Conservation (phyloP, 768 basidiomycete genomes). For the Rickenella mellea region DNA sequence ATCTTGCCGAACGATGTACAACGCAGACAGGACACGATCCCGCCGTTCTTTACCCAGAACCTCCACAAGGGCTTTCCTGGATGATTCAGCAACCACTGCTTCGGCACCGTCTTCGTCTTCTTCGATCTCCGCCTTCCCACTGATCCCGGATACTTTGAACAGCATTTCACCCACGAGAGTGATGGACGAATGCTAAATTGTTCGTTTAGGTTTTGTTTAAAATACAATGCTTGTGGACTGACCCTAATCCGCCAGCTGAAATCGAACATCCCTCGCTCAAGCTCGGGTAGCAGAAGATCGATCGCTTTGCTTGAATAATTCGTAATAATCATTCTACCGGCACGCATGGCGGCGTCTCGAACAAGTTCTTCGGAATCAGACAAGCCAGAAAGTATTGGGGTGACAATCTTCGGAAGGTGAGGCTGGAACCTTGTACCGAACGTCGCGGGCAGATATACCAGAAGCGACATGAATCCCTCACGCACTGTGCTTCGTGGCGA, state of each 20-base stretch:
- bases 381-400: constrained; percentile 85
- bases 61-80: constrained; percentile 78
- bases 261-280: constrained; percentile 94
- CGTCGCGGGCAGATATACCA: constrained; percentile 91
- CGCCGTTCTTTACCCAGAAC: constrained; percentile 82
- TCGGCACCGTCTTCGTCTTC: constrained; percentile 67
- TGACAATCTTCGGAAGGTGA: constrained; percentile 88
- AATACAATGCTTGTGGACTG: constrained; percentile 16
- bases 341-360: constrained; percentile 94
- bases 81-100: constrained; percentile 60
- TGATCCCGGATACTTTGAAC: constrained; percentile 95
- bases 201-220: constrained; percentile 7
- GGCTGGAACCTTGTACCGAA: constrained; percentile 96
- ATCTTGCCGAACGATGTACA: constrained; percentile 93
- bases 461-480: constrained; percentile 97
- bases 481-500: constrained; percentile 85
- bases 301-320: constrained; percentile 91
- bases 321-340: constrained; percentile 95
- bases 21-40: constrained; percentile 81
- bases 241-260: constrained; percentile 91
- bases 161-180: constrained; percentile 91
- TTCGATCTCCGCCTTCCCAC: constrained; percentile 70
- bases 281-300: constrained; percentile 86
- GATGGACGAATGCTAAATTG: constrained; percentile 79
- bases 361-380: constrained; percentile 94